Evolutionary conservation across 1,284 basidiomycete genomes (phyloP), one percentile per base, ranked within the genome.

Genomic region (Ceratorhiza oryzae-sativae): DNA sequence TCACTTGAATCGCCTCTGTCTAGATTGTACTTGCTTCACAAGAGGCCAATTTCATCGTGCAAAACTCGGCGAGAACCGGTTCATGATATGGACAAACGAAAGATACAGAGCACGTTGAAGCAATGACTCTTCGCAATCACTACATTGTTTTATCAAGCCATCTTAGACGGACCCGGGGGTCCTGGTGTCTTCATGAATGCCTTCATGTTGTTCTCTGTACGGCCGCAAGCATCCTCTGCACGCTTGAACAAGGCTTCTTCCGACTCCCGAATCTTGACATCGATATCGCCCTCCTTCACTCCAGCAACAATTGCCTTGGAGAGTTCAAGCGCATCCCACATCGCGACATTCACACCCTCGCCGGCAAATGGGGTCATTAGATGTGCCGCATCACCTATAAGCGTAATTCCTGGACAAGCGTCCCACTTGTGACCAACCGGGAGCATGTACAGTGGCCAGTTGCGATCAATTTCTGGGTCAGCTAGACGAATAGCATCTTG

Each of bases 311-410:
- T 73, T 5, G 77, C 75, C 23, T 76, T 68, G 30, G 78, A 79
- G n/a, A 82, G 78, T 34, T 80, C 77, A 5, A 78, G 73, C 1
- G 76, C 77, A 41, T 80, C 80, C 18, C 73, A 62, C 75, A 80
- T 77, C 20, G 77, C 79, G 9, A 78, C 78, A 71, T 85, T 85
- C 15, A 82, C 84, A 1, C 84, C 84, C 15, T 82, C 82, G 1
- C 84, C 83, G 0, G 80, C 80, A 72, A 82, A 84, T 4, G 82
- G 83, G 4, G 81, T 79, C 83, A 85, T 85, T 18, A 84, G 76
- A 73, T 86, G 84, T 4, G 83, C 84, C 3, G 84, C 83, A 73
- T 85, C 84, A 1, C 84, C 84, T 18, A 82, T 65, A 13, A 82
- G 62, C 32, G 78, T 78, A 8, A 67, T 34, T 32, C 58, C 58